Conservation (phyloP, 345 rosid species). For the Rhodamnia rubescens region DNA sequence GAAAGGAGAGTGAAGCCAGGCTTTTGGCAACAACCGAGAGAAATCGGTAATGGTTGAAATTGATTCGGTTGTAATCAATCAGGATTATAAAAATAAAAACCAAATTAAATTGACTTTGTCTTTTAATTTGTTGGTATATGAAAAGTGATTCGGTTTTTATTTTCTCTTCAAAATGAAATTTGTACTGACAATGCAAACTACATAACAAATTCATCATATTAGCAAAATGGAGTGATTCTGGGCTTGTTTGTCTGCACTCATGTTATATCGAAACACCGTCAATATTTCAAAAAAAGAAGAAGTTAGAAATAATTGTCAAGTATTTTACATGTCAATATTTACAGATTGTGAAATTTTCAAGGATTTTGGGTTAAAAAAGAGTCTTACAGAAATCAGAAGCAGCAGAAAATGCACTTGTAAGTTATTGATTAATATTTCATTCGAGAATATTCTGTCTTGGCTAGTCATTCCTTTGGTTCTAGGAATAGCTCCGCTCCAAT, state of each 20-base stretch:
- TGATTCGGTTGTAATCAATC: neutral
- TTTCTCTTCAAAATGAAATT: neutral
- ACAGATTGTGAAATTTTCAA: neutral
- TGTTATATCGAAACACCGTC: neutral
- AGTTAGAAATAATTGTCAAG: too few species aligned
- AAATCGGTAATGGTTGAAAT: neutral
- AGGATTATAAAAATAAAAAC: neutral
- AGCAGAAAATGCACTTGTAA: neutral
- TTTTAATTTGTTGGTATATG: neutral
- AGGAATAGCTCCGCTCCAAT: neutral
- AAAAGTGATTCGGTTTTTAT: neutral
- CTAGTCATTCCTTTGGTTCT: neutral
- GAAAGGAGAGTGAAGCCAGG: too few species aligned
- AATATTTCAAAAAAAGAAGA: neutral
- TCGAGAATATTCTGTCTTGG: neutral
- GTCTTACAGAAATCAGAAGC: neutral
- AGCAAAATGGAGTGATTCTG: neutral
- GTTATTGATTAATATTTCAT: neutral
- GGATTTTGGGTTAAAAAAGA: neutral
- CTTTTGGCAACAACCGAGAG: neutral
- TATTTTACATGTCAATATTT: neutral
- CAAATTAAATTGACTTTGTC: neutral
- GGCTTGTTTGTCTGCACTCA: neutral
- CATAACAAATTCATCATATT: neutral
- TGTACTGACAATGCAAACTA: neutral